Percentiles rank a stretch among this genome's conserved stretches.
Evolutionary conservation across 345 rosid genomes (phyloP).

Genomic region (Schrenkiella parvula): DNA sequence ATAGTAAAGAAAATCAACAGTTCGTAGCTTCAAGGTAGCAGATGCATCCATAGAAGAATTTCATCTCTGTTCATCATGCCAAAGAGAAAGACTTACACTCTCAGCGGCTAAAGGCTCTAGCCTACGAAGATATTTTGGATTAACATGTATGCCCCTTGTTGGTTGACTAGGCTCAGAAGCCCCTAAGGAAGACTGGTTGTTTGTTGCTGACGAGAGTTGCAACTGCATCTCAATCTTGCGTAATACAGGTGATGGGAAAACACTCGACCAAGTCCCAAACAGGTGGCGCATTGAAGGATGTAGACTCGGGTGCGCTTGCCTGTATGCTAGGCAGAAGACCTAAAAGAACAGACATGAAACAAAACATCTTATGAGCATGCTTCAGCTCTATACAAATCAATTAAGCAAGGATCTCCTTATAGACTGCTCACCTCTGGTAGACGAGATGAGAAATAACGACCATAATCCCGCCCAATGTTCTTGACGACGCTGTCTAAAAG

Average conservation of each 20-base stretch:
- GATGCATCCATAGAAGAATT: background rate
- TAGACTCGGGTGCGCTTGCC: constrained; percentile 65
- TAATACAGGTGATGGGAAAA: constrained; percentile 69
- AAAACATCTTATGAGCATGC: constrained; percentile 2
- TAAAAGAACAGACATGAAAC: constrained; percentile 25
- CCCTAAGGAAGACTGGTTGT: constrained; percentile 53
- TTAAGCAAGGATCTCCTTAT: background rate
- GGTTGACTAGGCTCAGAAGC: constrained; percentile 76
- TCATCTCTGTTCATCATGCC: background rate
- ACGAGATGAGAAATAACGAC: constrained; percentile 68
- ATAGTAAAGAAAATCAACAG: background rate
- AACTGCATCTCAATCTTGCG: constrained; percentile 68
- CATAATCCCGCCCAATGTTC: constrained; percentile 84
- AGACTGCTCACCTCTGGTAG: constrained; percentile 81
- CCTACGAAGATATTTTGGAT: constrained; percentile 89
- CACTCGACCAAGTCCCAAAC: constrained; percentile 93
- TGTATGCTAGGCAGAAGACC: constrained; percentile 86
- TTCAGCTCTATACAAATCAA: constrained; percentile 2
- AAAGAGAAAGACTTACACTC: constrained; percentile 52
- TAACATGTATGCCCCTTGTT: constrained; percentile 91
- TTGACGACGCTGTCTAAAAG: constrained; percentile 97
- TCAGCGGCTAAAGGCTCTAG: constrained; percentile 61
- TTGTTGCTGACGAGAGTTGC: constrained; percentile 49
- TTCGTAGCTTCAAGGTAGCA: background rate
- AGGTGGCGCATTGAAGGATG: constrained; percentile 84